A percentile compares a stretch with the other conserved stretches of the same genome.
phyloP scores from a whole-genome alignment of 805 yeast species.

The Citeromyces nyonsensis region DNA sequence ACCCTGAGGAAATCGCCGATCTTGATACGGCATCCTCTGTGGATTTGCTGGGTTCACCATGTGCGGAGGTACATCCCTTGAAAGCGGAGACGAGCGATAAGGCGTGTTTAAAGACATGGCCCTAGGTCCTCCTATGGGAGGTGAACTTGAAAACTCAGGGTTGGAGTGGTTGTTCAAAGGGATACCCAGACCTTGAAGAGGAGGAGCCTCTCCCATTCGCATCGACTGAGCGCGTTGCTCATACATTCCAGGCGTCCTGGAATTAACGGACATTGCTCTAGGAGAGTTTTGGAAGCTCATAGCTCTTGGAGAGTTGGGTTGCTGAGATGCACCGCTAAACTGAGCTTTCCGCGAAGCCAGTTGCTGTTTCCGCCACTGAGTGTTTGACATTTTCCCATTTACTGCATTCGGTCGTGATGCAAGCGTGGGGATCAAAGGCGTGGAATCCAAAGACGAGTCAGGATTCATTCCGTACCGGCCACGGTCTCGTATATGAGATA shows the following conservation, averaged over 20 bases:
- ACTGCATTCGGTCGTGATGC: conserved; percentile 16
- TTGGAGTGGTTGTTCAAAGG: neutral
- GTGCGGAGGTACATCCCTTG: neutral
- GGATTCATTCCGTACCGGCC: conserved; percentile 45
- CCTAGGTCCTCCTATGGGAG: conserved; percentile 6
- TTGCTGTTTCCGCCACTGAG: conserved; percentile 56
- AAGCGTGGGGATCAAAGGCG: conserved; percentile 66
- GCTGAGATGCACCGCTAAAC: conserved; percentile 6
- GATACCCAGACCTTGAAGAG: conserved; percentile 2
- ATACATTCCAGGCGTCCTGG: conserved; percentile 7
- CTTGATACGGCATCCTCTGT: no score
- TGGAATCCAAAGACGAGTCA: conserved; percentile 27
- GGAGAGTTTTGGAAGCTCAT: conserved; percentile 13
- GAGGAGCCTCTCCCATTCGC: neutral
- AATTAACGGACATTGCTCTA: conserved; percentile 12
- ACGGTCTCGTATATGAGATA: conserved; percentile 46
- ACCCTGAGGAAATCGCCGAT: neutral
- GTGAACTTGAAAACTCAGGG: conserved; percentile 22
- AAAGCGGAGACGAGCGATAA: neutral
- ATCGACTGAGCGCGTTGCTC: neutral
- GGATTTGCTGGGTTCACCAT: no score
- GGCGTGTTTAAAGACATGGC: neutral
- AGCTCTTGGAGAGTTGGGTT: conserved; percentile 8
- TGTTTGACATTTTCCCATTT: conserved; percentile 23
- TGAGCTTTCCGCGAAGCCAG: conserved; percentile 46